Base-by-base conservation (phyloP, 208 protist genomes). In the Trypanosoma rangeli region DNA sequence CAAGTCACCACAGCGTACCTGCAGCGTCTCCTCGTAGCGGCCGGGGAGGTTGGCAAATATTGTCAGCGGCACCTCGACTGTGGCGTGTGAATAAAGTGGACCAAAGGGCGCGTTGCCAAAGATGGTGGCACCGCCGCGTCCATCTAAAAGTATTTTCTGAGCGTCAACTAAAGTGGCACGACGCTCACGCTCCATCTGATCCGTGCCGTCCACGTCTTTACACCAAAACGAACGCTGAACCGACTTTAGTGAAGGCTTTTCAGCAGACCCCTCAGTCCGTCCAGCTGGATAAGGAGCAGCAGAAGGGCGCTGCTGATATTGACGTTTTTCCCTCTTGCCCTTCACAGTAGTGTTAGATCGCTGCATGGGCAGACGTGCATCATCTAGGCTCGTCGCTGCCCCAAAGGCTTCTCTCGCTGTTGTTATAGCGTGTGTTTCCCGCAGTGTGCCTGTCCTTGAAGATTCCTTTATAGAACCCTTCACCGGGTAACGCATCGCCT, bases 1-100 rank as follows among this genome's bases (percentile, higher is more conserved):
- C 22, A 89, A 67, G 7, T 65, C 60, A 10, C 76, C 71, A 54
- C 82, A 93, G 18, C 48, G 53, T n/a, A 97, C 73, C 28, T 68
- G 76, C 48, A 97, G 57, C 66, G 55, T 79, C 73, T 94, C 87
- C 59, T 80, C 65, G 69, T 97, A 97, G 18, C 74, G 53, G 9
- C 92, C 92, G 18, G 92, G 92, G 16, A 97, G 76, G 71, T 93
- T 92, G 53, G 82, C 74, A 65, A 85, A 68, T 16, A 94, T 68
- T 0, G 73, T 54, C 13, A 89, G 54, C 0, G 81, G 73, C 5
- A 94, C 60, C 26, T 62, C 65, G 56, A 79, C 53, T 20, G 49
- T 67, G 20, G 46, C 77, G 68, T 86, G 65, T 1, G 88, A 78
- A 22, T 64, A 52, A 1, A 83, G 65, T 42, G 33, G 22, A 24